These are phyloP conservation scores for Exophiala alcalophila DNA, from an alignment of 2,329 filamentous ascomycete genomes.

Conservation along the genomic window DNA sequence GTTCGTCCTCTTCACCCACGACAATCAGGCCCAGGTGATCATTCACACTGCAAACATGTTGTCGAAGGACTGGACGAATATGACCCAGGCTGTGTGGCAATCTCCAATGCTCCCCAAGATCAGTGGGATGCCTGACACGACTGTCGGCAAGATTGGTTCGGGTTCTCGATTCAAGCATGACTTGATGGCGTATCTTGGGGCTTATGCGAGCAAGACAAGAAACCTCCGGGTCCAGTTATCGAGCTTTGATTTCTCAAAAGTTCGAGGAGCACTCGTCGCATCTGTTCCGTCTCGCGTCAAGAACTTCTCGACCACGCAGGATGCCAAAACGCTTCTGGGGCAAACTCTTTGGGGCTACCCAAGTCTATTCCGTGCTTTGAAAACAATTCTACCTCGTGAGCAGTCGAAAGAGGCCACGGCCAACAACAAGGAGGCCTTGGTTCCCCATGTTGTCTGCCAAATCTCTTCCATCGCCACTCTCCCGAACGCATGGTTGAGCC, in stretches of 20 bases:
- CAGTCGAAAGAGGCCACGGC: slow-evolving; percentile 19
- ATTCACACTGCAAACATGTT: slow-evolving; percentile 95
- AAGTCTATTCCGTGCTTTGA: slow-evolving; percentile 60
- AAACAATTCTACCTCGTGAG: slow-evolving; percentile 48
- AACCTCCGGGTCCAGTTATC: slow-evolving; percentile 58
- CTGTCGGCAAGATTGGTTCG: slow-evolving; percentile 49
- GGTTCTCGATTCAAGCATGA: slow-evolving; percentile 73
- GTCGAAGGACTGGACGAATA: slow-evolving; percentile 78
- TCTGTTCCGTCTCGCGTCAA: slow-evolving; percentile 71
- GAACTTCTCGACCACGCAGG: slow-evolving; percentile 33
- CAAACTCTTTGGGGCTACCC: slow-evolving; percentile 73
- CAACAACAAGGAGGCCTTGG: slow-evolving; percentile 29
- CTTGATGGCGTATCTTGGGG: slow-evolving; percentile 66
- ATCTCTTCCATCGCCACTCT: slow-evolving; percentile 77
- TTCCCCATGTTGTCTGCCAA: slow-evolving; percentile 40
- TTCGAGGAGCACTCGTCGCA: slow-evolving; percentile 71
- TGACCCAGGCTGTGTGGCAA: slow-evolving; percentile 80
- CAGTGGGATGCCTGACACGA: slow-evolving; percentile 1
- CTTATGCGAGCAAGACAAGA: slow-evolving; percentile 55
- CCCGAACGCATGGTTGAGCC: slow-evolving; percentile 68
- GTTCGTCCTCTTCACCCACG: slow-evolving; percentile 76
- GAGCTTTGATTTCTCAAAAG: slow-evolving; percentile 64
- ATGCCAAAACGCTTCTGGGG: slow-evolving; percentile 37
- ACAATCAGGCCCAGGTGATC: slow-evolving; percentile 71
- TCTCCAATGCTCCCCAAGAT: slow-evolving; percentile 66